These are phyloP conservation scores for Ustilago nuda DNA, from an alignment of 1,284 basidiomycete genomes.

Conservation along the genomic window DNA sequence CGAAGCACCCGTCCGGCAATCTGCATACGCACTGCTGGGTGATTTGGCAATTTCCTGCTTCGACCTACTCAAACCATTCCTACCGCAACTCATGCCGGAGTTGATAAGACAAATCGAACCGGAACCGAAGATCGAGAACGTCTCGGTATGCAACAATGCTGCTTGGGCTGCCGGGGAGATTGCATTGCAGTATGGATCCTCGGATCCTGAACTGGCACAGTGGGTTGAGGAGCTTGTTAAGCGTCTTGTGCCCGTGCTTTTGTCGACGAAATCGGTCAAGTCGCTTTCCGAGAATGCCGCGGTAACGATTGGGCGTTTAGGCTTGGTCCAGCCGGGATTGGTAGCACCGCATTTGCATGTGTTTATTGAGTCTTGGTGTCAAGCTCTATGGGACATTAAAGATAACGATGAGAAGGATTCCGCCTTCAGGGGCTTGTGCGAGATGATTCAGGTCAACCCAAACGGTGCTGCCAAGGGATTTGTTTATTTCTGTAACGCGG, in stretches of 20 bases:
- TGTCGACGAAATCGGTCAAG: conserved; percentile 89
- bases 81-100: conserved; percentile 88
- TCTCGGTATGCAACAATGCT: conserved; percentile 99
- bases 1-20: conserved; percentile 93
- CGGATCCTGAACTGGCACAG: conserved; percentile 70
- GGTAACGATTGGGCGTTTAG: conserved; percentile 97
- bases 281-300: conserved; percentile 97
- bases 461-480: conserved; percentile 69
- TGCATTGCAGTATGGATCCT: conserved; percentile 72
- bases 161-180: conserved; percentile 99
- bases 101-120: conserved; percentile 89
- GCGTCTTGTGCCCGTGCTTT: conserved; percentile 89
- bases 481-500: conserved; percentile 69
- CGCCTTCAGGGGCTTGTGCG: conserved; percentile 97
- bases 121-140: conserved; percentile 88
- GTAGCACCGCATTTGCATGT: conserved; percentile 90
- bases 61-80: conserved; percentile 78
- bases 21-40: conserved; percentile 94
- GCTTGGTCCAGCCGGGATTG: conserved; percentile 86
- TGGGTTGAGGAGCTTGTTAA: conserved; percentile 77
- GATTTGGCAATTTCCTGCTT: conserved; percentile 98
- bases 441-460: conserved; percentile 92
- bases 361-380: conserved; percentile 96
- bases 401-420: conserved; percentile 99
- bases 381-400: conserved; percentile 95